Percentiles rank a stretch among this genome's conserved stretches.
Evolutionary conservation across 208 protist species (phyloP).

Genomic region (Acanthamoeba culbertsoni): DNA sequence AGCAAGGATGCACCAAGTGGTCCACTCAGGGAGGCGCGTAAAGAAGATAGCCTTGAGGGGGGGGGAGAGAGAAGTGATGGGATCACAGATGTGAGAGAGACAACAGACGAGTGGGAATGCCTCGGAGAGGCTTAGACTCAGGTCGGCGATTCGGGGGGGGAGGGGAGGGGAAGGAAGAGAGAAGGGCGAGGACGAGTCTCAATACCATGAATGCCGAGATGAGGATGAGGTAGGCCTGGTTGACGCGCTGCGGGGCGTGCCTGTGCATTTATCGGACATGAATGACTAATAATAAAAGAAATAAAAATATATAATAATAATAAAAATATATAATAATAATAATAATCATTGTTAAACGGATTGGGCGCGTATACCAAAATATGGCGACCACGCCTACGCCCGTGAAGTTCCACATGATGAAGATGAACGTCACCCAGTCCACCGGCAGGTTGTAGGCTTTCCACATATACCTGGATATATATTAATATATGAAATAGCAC

Average conservation of each 20-base stretch:
- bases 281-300: too few species aligned
- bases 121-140: background rate
- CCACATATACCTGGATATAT: slow-evolving; percentile 46
- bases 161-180: background rate
- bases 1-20: slow-evolving; percentile 82
- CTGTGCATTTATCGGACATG: too few species aligned
- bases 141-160: background rate
- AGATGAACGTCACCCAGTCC: slow-evolving; percentile 79
- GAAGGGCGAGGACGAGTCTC: background rate
- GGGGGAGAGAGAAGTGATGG: background rate
- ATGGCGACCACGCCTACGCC: slow-evolving; percentile 70
- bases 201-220: slow-evolving; percentile 56
- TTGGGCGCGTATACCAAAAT: slow-evolving; percentile 67
- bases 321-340: background rate
- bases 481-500: background rate
- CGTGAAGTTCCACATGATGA: slow-evolving; percentile 82
- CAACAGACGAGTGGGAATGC: too few species aligned
- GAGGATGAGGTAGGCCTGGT: slow-evolving; percentile 83
- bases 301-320: too few species aligned
- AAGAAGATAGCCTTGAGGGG: slow-evolving; percentile 67
- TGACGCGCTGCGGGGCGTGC: slow-evolving; percentile 65
- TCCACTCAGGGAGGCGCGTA: slow-evolving; percentile 81
- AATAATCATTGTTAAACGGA: background rate
- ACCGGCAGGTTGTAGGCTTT: slow-evolving; percentile 72
- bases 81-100: background rate